Percentiles rank a stretch among this genome's conserved stretches.
Evolutionary conservation across 495 filamentous ascomycete genomes (phyloP).

Genomic region (Penicillium roqueforti): DNA sequence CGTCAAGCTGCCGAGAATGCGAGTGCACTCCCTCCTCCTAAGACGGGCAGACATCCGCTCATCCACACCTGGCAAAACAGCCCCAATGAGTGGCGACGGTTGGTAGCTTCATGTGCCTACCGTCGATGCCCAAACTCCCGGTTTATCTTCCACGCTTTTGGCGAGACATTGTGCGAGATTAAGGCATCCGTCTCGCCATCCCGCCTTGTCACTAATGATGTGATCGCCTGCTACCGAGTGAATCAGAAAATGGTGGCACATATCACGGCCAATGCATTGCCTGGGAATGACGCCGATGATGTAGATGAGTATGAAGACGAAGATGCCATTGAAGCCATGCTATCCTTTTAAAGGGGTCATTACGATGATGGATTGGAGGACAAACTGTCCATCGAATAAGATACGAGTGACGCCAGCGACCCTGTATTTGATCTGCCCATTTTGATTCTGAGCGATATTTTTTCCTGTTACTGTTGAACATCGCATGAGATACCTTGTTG

Average conservation of each 20-base stretch:
- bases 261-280: conserved; percentile 19
- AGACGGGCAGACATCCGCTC: conserved; percentile 37
- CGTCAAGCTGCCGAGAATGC: conserved; percentile 23
- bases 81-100: conserved; percentile 33
- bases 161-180: conserved; percentile 56
- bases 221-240: conserved; percentile 31
- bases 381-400: neutral
- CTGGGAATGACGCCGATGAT: conserved; percentile 15
- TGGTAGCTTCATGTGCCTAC: conserved; percentile 63
- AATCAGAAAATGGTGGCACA: conserved; percentile 32
- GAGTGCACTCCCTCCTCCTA: conserved; percentile 19
- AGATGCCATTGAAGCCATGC: conserved; percentile 33
- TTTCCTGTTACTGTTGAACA: neutral
- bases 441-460: neutral
- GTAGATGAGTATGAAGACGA: conserved; percentile 32
- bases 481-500: neutral
- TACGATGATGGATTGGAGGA: conserved; percentile 9
- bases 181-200: conserved; percentile 46
- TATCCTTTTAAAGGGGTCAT: conserved; percentile 11
- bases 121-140: conserved; percentile 32
- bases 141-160: conserved; percentile 63
- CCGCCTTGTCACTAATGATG: conserved; percentile 25
- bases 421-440: neutral
- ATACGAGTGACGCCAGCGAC: neutral
- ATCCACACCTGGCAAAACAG: conserved; percentile 43